Conservation (phyloP, 225 moss, liverwort and hornwort species). For the Climacium dendroides region DNA sequence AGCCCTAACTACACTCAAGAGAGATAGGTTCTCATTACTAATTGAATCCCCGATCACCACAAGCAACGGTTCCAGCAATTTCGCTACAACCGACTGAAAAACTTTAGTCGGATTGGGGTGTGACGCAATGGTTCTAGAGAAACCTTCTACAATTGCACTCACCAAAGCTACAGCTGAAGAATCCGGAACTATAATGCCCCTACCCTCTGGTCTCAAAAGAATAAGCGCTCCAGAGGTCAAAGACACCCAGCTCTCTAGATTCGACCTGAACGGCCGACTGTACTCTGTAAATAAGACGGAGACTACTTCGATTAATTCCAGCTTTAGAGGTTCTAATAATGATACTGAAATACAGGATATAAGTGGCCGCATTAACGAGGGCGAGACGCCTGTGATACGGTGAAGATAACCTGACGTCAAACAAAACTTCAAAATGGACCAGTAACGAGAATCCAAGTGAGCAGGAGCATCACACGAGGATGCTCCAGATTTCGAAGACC, state of each 20-base stretch:
- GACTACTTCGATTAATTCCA: constrained; percentile 23
- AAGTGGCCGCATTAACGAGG: constrained; percentile 60
- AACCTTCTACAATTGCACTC: constrained; percentile 49
- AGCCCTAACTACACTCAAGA: constrained; percentile 30
- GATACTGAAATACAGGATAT: constrained; percentile 9
- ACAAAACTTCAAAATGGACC: constrained; percentile 69
- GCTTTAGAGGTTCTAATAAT: constrained; percentile 1
- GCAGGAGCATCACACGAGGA: constrained; percentile 12
- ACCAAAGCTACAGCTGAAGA: neutral
- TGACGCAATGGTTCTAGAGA: constrained; percentile 50
- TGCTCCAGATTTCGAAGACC: constrained; percentile 46
- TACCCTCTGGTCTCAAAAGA: constrained; percentile 12
- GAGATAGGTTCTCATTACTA: neutral
- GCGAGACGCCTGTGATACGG: constrained; percentile 48
- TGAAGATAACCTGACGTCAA: constrained; percentile 47
- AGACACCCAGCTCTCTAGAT: constrained; percentile 79
- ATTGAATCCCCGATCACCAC: constrained; percentile 19
- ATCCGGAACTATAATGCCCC: neutral
- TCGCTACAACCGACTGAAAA: constrained; percentile 52
- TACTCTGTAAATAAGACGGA: constrained; percentile 49
- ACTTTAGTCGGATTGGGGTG: constrained; percentile 74
- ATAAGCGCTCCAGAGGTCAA: constrained; percentile 42
- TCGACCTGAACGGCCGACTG: constrained; percentile 68
- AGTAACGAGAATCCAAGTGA: constrained; percentile 63
- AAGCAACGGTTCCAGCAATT: constrained; percentile 61